These are phyloP conservation scores for Cenchrus purpureus DNA, from an alignment of 176 grass and related monocot species.

Conservation along the genomic window DNA sequence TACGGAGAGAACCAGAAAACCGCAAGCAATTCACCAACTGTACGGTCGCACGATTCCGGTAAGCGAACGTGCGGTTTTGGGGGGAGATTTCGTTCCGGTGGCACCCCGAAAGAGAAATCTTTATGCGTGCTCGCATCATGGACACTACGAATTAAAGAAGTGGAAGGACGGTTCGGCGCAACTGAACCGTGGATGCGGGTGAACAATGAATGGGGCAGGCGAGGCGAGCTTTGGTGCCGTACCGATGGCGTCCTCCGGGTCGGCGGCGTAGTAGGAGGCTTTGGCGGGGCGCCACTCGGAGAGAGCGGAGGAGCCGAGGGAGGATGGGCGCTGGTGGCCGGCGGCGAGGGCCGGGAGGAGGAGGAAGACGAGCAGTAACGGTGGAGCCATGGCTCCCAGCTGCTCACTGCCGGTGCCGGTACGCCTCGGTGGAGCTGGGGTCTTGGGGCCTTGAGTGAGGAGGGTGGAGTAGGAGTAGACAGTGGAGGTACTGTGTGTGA, in stretches of 20 bases:
- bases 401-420: constrained; percentile 9
- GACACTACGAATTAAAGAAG: neutral
- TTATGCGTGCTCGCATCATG: neutral
- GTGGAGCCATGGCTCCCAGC: constrained; percentile 53
- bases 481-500: constrained; percentile 6
- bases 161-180: constrained; percentile 1
- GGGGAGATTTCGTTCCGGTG: constrained; percentile 16
- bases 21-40: constrained; percentile 28
- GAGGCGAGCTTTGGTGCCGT: constrained; percentile 20
- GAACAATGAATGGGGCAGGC: neutral
- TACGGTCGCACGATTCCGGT: constrained; percentile 17
- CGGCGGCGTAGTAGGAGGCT: constrained; percentile 93
- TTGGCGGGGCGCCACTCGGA: constrained; percentile 91
- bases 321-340: constrained; percentile 62
- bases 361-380: constrained; percentile 40
- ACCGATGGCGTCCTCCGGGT: constrained; percentile 94
- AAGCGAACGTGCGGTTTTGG: constrained; percentile 14
- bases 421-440: constrained; percentile 1
- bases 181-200: neutral
- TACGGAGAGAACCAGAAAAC: neutral
- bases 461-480: neutral
- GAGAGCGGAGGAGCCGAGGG: constrained; percentile 66
- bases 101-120: constrained; percentile 2
- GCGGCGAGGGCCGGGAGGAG: constrained; percentile 45
- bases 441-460: neutral